A percentile compares a stretch with the other conserved stretches of the same genome.
Evolutionary conservation across 495 filamentous ascomycete species (phyloP).

Genomic region (Chlorociboria aeruginascens): DNA sequence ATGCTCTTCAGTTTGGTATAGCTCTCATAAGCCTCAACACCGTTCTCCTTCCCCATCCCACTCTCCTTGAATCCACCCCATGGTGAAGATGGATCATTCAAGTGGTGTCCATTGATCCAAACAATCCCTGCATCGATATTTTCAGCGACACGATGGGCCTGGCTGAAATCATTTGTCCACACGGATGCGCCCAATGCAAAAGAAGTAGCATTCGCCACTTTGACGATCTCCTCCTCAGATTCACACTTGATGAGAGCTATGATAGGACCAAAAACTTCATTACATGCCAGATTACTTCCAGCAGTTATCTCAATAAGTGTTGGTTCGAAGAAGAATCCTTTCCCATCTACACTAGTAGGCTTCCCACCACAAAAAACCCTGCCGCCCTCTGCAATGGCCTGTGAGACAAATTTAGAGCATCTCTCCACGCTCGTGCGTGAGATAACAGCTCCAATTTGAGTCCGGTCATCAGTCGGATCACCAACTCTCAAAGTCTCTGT

Average conservation of each 20-base stretch:
- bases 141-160: slow-evolving; percentile 43
- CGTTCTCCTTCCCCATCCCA: slow-evolving; percentile 86
- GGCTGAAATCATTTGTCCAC: slow-evolving; percentile 45
- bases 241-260: slow-evolving; percentile 69
- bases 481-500: slow-evolving; percentile 25
- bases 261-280: slow-evolving; percentile 58
- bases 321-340: slow-evolving; percentile 47
- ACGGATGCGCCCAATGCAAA: slow-evolving; percentile 44
- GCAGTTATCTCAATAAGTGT: slow-evolving; percentile 34
- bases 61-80: slow-evolving; percentile 90
- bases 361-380: slow-evolving; percentile 26
- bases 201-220: slow-evolving; percentile 75
- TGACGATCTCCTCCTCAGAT: slow-evolving; percentile 72
- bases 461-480: slow-evolving; percentile 32
- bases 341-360: slow-evolving; percentile 23
- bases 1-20: slow-evolving; percentile 74
- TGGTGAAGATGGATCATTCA: slow-evolving; percentile 55
- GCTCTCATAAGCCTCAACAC: slow-evolving; percentile 74
- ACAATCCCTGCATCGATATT: slow-evolving; percentile 47
- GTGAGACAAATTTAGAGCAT: slow-evolving; percentile 26
- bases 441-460: slow-evolving; percentile 34
- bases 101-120: slow-evolving; percentile 52
- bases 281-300: slow-evolving; percentile 21
- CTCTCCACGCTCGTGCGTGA: slow-evolving; percentile 26
- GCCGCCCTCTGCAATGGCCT: slow-evolving; percentile 21